phyloP scores from a whole-genome alignment of 352 stramenopile genomes.

The Globisporangium cederbergense region DNA sequence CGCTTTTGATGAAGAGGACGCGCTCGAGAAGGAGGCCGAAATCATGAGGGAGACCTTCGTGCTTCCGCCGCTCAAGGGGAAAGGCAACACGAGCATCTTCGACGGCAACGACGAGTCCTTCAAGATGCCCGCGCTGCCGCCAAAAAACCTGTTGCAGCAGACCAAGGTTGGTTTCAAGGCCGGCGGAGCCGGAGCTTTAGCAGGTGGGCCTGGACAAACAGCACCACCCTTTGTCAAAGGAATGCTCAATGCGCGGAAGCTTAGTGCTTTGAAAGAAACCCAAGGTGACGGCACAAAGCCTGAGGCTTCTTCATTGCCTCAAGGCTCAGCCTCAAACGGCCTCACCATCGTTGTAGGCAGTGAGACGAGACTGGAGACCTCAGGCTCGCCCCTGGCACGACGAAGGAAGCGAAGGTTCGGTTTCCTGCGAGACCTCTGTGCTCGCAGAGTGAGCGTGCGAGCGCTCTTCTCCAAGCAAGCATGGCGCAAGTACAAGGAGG shows the following conservation, averaged over 20 bases:
- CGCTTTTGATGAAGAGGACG: conserved; percentile 61
- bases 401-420: conserved; percentile 27
- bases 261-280: conserved; percentile 8
- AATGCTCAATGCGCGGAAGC: conserved; percentile 8
- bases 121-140: conserved; percentile 74
- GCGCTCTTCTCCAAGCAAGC: conserved; percentile 45
- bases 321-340: neutral
- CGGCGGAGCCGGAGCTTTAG: conserved; percentile 9
- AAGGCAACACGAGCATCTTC: conserved; percentile 51
- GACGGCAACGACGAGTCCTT: conserved; percentile 63
- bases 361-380: neutral
- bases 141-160: conserved; percentile 36
- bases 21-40: conserved; percentile 71
- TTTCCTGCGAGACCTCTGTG: conserved; percentile 35
- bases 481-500: conserved; percentile 61
- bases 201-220: neutral
- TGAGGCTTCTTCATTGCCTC: neutral
- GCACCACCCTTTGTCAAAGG: neutral
- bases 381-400: conserved; percentile 17
- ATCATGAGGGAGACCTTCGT: conserved; percentile 78
- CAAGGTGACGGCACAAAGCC: neutral
- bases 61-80: conserved; percentile 64
- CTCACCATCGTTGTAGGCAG: conserved; percentile 1
- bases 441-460: conserved; percentile 26
- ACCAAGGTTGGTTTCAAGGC: conserved; percentile 10